Evolutionary conservation across 129 eudicot species (phyloP), one percentile per base, ranked within the genome.

Genomic region (Cynara cardunculus): DNA sequence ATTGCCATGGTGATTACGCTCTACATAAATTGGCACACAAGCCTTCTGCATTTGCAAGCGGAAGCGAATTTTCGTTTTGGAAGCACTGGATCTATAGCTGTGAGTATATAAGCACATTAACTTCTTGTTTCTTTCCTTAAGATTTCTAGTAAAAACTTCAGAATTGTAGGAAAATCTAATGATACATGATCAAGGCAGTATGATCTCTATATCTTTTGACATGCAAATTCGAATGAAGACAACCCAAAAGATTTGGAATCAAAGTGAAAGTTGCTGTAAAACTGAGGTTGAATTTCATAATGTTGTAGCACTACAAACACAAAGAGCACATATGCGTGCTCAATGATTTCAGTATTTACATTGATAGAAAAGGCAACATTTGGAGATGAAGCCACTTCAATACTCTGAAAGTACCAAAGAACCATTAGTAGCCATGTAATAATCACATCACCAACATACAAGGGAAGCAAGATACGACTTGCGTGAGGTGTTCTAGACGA

Each of bases 31-130:
- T 88, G 85, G 85, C 91, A 71, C 91, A 84, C 68, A 85, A 87
- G 77, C 83, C 91, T 56, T 85, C 91, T 28, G 89, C 89, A 78
- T 88, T 88, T 77, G 89, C 85, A 53, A 88, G 91, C 71, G 91
- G 91, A 61, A 85, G 82, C 34, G 18, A 11, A 6, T 80, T 79
- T 80, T 31, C 80, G 5, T 85, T 85, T 18, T 80, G 91, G 91
- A 84, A 85, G 64, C 78, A 70, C 25, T 88, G 83, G 86, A 83
- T 88, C 78, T 88, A 85, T 72, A 11, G 18, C 0, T 88, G 91
- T 88, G 70, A 83, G 91, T 80, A 26, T 61, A 7, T 2, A 73
- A 26, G 0, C 2, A 10, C 21, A 11, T 78, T 64, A 25, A 64
- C 66, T 41, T 56, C 46, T 37, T 69, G 5, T 22, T 16, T 12